Base-by-base conservation (phyloP, 345 rosid genomes). In the Ricinus communis region DNA sequence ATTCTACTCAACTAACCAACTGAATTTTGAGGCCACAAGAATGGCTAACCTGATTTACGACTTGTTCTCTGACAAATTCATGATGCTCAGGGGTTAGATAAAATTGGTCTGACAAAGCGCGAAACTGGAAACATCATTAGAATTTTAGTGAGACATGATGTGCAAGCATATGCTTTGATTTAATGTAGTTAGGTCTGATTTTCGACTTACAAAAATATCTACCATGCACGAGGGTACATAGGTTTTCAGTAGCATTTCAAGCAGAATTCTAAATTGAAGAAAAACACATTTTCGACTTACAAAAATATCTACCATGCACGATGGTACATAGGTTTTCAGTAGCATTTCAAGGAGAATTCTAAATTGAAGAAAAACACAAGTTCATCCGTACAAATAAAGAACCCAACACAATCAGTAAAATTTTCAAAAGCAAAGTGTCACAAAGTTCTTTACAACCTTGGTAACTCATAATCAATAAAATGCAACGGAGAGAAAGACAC, bases 61-160 rank as follows among this genome's bases (percentile, higher is more conserved):
- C 71, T 69, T 75, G 77, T 81, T 69, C 76, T 71, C 96, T 81
- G 63, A 87, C 84, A 65, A 36, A 49, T 81, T 84, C 85, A 81
- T 90, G 93, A 68, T 83, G 75, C 43, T 87, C 96, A 54, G 96
- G 86, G 16, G 86, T 77, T 28, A 68, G 68, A 77, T 80, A 85
- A 16, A 90, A 75, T 81, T 90, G 96, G 80, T 86, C 88, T 36
- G 96, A 86, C 61, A 90, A 81, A 70, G 96, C 96, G 55, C 93
- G 91, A 66, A 90, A 90, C 96, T 90, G 87, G n/a, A 76, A 80
- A 71, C n/a, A 41, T 62, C 50, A 41, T 61, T 21, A 10, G 38
- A 62, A 24, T 41, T 22, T 62, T 22, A 62, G 66, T 33, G 38
- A 33, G 38, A 13, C 21, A 64, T 6, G 58, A 64, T 6, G 58